Evolutionary conservation across 2,329 filamentous ascomycete species (phyloP), one percentile per base, ranked within the genome.

Genomic region (Verticillium nubilum): DNA sequence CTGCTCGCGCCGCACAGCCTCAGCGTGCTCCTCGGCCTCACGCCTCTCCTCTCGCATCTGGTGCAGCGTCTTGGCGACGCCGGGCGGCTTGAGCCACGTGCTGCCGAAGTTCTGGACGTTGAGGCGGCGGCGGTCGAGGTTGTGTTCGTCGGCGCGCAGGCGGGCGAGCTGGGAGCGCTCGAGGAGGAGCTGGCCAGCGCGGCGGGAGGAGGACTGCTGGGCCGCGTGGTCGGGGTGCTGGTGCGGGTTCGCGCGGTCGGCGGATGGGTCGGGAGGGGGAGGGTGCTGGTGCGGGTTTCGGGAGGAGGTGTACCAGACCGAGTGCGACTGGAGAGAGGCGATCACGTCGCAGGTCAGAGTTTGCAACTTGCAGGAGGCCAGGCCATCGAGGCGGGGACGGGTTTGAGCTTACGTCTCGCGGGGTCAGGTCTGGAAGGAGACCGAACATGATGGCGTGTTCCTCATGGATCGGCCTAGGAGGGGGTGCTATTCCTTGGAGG

Each of bases 21-120:
- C 87, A 63, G 90, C 85, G 61, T 93, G 90, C 73, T 99, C 95
- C 70, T 94, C 89, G 59, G 90, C 84, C 77, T 99, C 95, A 12
- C 90, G 85, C 65, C 88, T 86, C 77, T 99, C 95, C 74, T 99
- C 95, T 50, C 90, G 88, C 76, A 92, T 85, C 63, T 96, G 92
- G 70, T 96, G 88, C 61, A 97, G 85, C 1, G 94, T 97, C 80
- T 98, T 99, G 60, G 86, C 73, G 59, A 97, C 83, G 7, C 94
- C 95, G 0, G 92, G 92, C 0, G 95, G 95, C 60, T 89, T 90
- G 59, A 99, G 87, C 95, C 95, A 99, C 52, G 84, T 85, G 65
- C 88, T 90, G 61, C 95, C 95, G 70, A 96, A 97, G 68, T 92
- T 90, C 54, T 89, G 85, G 29, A 98, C 89, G 65, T 94, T 92